A percentile compares a stretch with the other conserved stretches of the same genome.
Evolutionary conservation across 768 basidiomycete species (phyloP).

Genomic region (Dictyophora rubrovolvata): DNA sequence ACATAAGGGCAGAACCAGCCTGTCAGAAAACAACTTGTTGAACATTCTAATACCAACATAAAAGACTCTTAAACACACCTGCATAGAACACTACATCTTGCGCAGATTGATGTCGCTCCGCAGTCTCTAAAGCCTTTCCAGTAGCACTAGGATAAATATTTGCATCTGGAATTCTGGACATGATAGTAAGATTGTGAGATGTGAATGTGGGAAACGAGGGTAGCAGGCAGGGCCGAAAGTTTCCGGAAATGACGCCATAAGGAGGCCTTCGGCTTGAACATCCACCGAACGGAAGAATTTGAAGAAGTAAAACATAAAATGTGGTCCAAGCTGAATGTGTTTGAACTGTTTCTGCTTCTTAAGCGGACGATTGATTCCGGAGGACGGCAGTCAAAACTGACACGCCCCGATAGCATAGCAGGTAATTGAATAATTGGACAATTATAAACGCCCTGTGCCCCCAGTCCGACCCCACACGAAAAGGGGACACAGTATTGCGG

Average conservation of each 20-base stretch:
- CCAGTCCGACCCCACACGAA: background rate
- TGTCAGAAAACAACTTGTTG: conserved; percentile 37
- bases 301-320: no score
- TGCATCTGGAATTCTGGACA: conserved; percentile 31
- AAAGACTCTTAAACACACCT: conserved; percentile 24
- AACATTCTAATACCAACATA: conserved; percentile 24
- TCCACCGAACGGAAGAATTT: no score
- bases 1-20: conserved; percentile 19
- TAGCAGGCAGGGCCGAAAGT: background rate
- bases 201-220: background rate
- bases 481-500: background rate
- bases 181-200: background rate
- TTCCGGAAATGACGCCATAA: background rate
- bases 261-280: background rate
- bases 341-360: no score
- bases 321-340: no score
- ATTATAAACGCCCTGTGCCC: background rate
- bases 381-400: no score
- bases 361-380: no score
- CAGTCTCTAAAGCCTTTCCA: conserved; percentile 40
- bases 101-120: conserved; percentile 38
- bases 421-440: background rate
- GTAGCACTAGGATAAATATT: conserved; percentile 52
- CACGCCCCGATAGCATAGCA: no score
- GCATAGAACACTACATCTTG: conserved; percentile 51